phyloP scores from a whole-genome alignment of 768 basidiomycete species.

The Leucosporidium creatinivorum region DNA sequence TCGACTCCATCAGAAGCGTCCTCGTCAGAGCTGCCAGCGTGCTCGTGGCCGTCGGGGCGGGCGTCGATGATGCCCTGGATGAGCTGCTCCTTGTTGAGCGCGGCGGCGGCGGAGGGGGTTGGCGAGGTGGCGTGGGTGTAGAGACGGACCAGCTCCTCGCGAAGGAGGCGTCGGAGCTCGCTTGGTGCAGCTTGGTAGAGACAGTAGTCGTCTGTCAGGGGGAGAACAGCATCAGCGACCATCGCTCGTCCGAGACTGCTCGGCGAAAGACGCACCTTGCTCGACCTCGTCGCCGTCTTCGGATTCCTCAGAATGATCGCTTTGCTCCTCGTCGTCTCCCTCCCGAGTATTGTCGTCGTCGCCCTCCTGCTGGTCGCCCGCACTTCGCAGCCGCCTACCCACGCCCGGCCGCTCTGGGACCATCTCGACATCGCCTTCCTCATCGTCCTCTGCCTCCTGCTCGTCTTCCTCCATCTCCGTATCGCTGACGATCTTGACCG shows the following conservation, averaged over 20 bases:
- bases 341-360: background rate
- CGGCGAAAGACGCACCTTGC: too few species aligned
- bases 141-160: slow-evolving; percentile 19
- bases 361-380: background rate
- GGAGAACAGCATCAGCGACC: background rate
- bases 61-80: slow-evolving; percentile 13
- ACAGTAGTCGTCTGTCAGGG: slow-evolving; percentile 6
- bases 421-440: slow-evolving; percentile 6
- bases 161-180: slow-evolving; percentile 8
- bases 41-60: slow-evolving; percentile 6
- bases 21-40: background rate
- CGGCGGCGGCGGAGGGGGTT: background rate
- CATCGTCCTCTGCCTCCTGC: background rate
- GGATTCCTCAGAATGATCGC: background rate
- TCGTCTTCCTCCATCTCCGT: background rate
- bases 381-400: too few species aligned
- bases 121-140: background rate
- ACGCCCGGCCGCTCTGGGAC: background rate
- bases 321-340: background rate
- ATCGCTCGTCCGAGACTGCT: too few species aligned
- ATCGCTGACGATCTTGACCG: background rate
- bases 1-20: slow-evolving; percentile 1
- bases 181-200: slow-evolving; percentile 3
- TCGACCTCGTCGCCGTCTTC: too few species aligned
- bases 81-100: slow-evolving; percentile 12